These are phyloP conservation scores for Heliophila coronopifolia DNA, from an alignment of 441 rosid genomes.

Conservation along the genomic window DNA sequence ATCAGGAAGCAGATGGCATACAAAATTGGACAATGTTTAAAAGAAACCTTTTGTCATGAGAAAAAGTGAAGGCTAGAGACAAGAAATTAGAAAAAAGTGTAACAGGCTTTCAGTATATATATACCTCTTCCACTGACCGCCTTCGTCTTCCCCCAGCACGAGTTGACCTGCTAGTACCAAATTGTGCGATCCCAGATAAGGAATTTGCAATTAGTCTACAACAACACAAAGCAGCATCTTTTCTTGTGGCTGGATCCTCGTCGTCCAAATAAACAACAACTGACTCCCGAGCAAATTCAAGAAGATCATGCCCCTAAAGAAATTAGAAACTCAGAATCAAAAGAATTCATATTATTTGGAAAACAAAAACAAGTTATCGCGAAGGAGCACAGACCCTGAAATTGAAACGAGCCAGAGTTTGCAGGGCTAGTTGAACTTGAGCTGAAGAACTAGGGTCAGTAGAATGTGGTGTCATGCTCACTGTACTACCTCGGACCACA, in stretches of 20 bases:
- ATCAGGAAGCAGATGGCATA: slow-evolving; percentile 20
- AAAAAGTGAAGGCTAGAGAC: slow-evolving; percentile 1
- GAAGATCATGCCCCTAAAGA: slow-evolving; percentile 94
- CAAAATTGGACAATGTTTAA: not conserved
- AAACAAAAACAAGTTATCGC: not conserved
- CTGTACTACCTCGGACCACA: slow-evolving; percentile 48
- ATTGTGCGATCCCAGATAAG: slow-evolving; percentile 56
- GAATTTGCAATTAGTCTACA: slow-evolving; percentile 91
- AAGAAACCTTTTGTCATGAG: not conserved
- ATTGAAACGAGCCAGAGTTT: slow-evolving; percentile 92
- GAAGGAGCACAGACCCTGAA: slow-evolving; percentile 56
- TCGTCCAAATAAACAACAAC: slow-evolving; percentile 89
- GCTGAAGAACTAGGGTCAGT: slow-evolving; percentile 69
- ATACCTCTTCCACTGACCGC: slow-evolving; percentile 91
- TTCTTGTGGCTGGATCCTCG: slow-evolving; percentile 86
- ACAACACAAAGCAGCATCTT: slow-evolving; percentile 98
- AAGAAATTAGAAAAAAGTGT: not conserved
- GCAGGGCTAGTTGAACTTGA: slow-evolving; percentile 91
- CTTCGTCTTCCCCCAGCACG: slow-evolving; percentile 79
- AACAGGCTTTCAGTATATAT: slow-evolving; percentile 18
- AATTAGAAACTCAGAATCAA: slow-evolving; percentile 32
- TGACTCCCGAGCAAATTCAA: slow-evolving; percentile 91
- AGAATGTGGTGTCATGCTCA: slow-evolving; percentile 52
- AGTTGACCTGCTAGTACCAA: slow-evolving; percentile 71
- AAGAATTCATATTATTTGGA: not conserved